phyloP scores from a whole-genome alignment of 2,329 filamentous ascomycete genomes.

The Diaporthe batatas region DNA sequence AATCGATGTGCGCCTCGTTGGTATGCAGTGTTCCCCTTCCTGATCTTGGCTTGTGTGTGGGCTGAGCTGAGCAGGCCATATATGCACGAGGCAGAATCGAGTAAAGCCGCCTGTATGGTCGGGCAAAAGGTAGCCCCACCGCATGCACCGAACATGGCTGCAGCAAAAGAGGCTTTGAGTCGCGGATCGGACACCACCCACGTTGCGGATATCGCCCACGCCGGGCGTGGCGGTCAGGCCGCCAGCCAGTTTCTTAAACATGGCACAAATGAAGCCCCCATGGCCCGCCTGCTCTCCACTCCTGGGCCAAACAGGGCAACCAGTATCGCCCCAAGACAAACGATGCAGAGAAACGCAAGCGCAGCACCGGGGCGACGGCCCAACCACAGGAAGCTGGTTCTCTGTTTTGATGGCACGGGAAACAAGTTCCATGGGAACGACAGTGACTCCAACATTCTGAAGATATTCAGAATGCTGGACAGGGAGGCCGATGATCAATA shows the following conservation, averaged over 20 bases:
- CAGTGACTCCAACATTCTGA: slow-evolving; percentile 75
- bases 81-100: slow-evolving; percentile 6
- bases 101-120: neutral
- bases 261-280: neutral
- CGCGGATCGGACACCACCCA: neutral
- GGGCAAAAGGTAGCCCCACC: neutral
- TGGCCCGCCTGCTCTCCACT: slow-evolving; percentile 5
- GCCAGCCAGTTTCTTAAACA: slow-evolving; percentile 13
- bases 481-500: slow-evolving; percentile 72
- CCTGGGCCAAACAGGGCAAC: slow-evolving; percentile 16
- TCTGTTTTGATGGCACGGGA: slow-evolving; percentile 75
- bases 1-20: slow-evolving; percentile 5
- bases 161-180: neutral
- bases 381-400: slow-evolving; percentile 62
- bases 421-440: slow-evolving; percentile 75
- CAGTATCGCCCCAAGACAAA: neutral
- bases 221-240: slow-evolving; percentile 1
- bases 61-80: neutral
- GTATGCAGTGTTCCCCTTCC: slow-evolving; percentile 26
- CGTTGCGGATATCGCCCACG: neutral
- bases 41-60: neutral
- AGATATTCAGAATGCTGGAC: slow-evolving; percentile 79
- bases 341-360: slow-evolving; percentile 18
- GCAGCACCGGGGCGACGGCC: slow-evolving; percentile 16
- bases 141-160: neutral